Evolutionary conservation across 495 filamentous ascomycete genomes (phyloP), one percentile per base, ranked within the genome.

Genomic region (Talaromyces adpressus): DNA sequence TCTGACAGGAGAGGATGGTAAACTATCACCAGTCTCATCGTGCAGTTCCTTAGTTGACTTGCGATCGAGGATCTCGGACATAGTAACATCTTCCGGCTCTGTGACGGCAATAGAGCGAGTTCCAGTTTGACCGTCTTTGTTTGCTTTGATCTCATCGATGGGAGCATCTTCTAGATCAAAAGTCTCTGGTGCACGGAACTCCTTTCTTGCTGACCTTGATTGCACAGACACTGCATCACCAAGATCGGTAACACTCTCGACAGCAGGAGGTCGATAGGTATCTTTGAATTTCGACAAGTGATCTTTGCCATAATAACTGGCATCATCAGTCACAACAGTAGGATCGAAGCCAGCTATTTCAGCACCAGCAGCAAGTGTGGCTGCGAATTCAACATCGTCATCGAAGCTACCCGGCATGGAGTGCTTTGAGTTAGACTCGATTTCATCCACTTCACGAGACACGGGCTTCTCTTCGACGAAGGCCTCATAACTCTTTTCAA

Each of bases 341-440:
- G 88, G 84, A 70, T 91, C 84, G 63, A 91, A 91, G 0, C 89
- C 89, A 59, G 84, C 80, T 5, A 83, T 83, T 71, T 87, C 71
- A 20, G 89, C 80, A 6, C 84, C 87, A 39, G 88, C 89, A 67
- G 88, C 88, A n/a, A 91, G 69, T 9, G 81, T 84, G 25, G 88
- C 88, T 18, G 87, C 83, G 57, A 91, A 91, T 36, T 84, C 86
- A 45, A 87, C 75, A 62, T 91, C 89, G 27, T 85, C 79, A 7
- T 68, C 79, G 69, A 82, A 87, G 0, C 69, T 65, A 18, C 83
- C 83, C 34, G 82, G 77, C 68, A 79, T 77, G 7, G 78, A 71
- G 54, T 70, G 67, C 1, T 64, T 66, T 20, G 36, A 47, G 11
- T 29, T 22, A 18, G 25, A 39, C 41, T 36, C 39, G 6, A 36